Base-by-base conservation (phyloP, 371 early-diverging fungal genomes). In the Mortierella sp. region DNA sequence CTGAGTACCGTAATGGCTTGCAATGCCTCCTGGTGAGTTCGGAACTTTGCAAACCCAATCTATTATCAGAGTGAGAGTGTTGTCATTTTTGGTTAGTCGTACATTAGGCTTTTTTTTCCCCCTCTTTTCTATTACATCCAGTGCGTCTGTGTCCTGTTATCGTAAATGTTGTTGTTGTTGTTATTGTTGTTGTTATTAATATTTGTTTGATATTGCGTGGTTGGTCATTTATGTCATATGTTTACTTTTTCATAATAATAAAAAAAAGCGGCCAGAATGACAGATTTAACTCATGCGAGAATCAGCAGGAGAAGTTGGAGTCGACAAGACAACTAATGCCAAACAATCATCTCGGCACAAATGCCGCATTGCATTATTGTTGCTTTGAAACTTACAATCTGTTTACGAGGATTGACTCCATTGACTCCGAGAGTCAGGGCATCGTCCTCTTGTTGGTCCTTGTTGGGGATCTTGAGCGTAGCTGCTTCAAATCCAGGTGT, bases 1-100 rank as follows among this genome's bases (percentile, higher is more conserved):
- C 88, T 95, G 59, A 98, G 87, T 22, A 95, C 86, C 64, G 96
- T 93, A 40, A 94, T 88, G 5, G 98, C 98, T 69, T 94, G 92
- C 34, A 95, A 83, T 1, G 98, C 97, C 62, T 96, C 95, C 47
- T 88, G 78, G 17, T 93, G 90, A 53, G 96, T 89, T 61, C 93
- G 90, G 82, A 98, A 98, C 77, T 96, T 94, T 62, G 96, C 98
- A 82, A 98, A 97, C 6, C 97, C 98, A 83, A 98, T 96, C 87
- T 88, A 82, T 43, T 37, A 55, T 45, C 3, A 5, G 19, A 32
- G 17, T 53, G 55, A n/a, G 28, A 72, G 47, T 32, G 32, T 45
- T 28, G 43, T 40, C 28, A 15, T 55, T 69, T 42, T 55, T 64
- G 40, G 70, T 58, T 43, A 47, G 54, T 60, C 17, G 26, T 42